phyloP scores from a whole-genome alignment of 202 grass and related monocot species.

The Brachypodium distachyon region DNA sequence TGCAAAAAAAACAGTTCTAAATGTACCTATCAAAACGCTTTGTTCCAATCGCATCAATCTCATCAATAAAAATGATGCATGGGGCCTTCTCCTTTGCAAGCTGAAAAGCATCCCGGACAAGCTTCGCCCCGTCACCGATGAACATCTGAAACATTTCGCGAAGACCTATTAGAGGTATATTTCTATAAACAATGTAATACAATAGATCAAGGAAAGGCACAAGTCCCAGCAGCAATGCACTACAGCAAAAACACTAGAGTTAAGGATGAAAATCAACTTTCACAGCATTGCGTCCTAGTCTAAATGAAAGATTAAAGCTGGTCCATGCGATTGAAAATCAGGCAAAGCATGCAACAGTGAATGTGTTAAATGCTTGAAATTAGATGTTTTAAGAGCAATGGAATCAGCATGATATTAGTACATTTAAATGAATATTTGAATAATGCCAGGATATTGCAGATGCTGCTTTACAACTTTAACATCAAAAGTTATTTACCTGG shows the following conservation, averaged over 20 bases:
- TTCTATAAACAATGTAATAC: neutral
- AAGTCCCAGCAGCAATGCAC: neutral
- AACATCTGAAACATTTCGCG: constrained; percentile 60
- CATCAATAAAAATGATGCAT: constrained; percentile 96
- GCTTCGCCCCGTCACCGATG: constrained; percentile 89
- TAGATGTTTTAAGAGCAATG: neutral
- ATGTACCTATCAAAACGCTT: constrained; percentile 85
- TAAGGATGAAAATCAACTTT: neutral
- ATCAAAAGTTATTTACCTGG: constrained; percentile 36
- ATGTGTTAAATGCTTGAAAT: neutral
- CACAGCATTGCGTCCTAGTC: neutral
- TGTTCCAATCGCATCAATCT: constrained; percentile 95
- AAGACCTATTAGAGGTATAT: constrained; percentile 12
- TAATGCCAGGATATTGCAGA: neutral
- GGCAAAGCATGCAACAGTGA: neutral
- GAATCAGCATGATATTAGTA: neutral
- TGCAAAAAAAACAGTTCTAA: neutral
- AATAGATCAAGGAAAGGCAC: neutral
- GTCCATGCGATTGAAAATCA: neutral
- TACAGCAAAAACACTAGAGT: neutral
- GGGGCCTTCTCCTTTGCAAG: constrained; percentile 90
- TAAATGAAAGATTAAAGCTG: neutral
- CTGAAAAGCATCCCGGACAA: constrained; percentile 89
- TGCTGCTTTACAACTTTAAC: neutral
- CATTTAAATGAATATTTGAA: neutral